Evolutionary conservation across 129 eudicot species (phyloP), one percentile per base, ranked within the genome.

Genomic region (Lactuca saligna): DNA sequence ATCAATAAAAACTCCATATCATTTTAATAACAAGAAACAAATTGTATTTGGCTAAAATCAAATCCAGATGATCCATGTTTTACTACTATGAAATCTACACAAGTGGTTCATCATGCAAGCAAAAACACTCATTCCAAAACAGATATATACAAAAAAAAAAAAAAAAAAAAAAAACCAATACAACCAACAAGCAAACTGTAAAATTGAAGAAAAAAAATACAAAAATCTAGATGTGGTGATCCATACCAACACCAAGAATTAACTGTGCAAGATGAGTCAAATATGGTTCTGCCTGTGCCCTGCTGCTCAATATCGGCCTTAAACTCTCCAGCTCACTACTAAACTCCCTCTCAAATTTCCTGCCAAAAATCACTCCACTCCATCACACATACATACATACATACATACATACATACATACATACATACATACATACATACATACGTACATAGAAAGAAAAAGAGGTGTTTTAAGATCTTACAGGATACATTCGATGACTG

Each of bases 251-350:
- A 37, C 98, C 97, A 73, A 93, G 97, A 79, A 93, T 88, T 92
- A 91, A 89, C 85, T 93, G 99, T 16, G 97, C 99, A 60, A 93
- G 97, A 81, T 87, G 99, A 76, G 99, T 93, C 74, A 93, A 69
- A 76, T 93, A 89, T 57, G 99, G 99, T 80, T 89, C 99, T 66
- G 97, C 97, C 58, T 82, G 92, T 3, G 93, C 88, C 76, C 92
- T 82, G 73, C 85, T 93, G 84, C 99, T 89, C 74, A 93, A 66
- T 38, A 93, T 89, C 29, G 99, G 99, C 65, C 95, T 87, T 68
- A 93, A 80, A 73, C 92, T 93, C 74, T 79, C 90, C 67, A 89
- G 90, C 80, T 89, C 97, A 32, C 37, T 38, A 33, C 88, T 78
- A 57, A n/a, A n/a, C n/a, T n/a, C n/a, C n/a, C n/a, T n/a, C n/a